A percentile compares a stretch with the other conserved stretches of the same genome.
phyloP scores from a whole-genome alignment of 768 basidiomycete genomes.

The Termitomyces sp. region DNA sequence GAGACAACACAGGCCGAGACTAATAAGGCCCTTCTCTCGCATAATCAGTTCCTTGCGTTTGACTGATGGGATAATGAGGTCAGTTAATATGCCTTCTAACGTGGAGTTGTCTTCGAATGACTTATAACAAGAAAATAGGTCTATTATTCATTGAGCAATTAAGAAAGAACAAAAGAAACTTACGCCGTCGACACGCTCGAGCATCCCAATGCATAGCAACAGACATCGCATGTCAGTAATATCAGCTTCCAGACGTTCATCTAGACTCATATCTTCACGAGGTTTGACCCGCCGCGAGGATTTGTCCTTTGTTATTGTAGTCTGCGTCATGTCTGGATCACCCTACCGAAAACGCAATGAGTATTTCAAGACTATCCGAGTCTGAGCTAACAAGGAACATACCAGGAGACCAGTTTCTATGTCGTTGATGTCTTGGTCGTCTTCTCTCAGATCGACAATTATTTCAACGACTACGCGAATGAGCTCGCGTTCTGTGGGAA shows the following conservation, averaged over 20 bases:
- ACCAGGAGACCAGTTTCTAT: slow-evolving; percentile 17
- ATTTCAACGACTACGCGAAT: slow-evolving; percentile 88
- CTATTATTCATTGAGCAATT: slow-evolving; percentile 29
- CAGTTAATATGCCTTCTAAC: slow-evolving; percentile 74
- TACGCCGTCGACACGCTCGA: slow-evolving; percentile 90
- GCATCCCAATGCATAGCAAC: slow-evolving; percentile 77
- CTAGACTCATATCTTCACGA: slow-evolving; percentile 59
- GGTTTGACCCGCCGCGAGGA: slow-evolving; percentile 35
- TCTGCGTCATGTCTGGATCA: slow-evolving; percentile 25
- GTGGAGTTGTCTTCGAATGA: slow-evolving; percentile 79
- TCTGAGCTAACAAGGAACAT: background rate
- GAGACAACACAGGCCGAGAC: slow-evolving; percentile 81
- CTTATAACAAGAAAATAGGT: slow-evolving; percentile 23
- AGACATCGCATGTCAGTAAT: slow-evolving; percentile 80
- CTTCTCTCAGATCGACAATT: slow-evolving; percentile 68
- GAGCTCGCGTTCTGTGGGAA: slow-evolving; percentile 80
- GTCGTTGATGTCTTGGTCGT: slow-evolving; percentile 31
- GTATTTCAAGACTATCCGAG: background rate
- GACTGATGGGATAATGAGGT: slow-evolving; percentile 89
- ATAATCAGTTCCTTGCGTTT: slow-evolving; percentile 81
- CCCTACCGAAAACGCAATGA: slow-evolving; percentile 14
- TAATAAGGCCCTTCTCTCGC: slow-evolving; percentile 76
- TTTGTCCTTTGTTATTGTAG: slow-evolving; percentile 26
- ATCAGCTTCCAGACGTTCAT: slow-evolving; percentile 64
- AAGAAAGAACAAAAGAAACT: slow-evolving; percentile 28